Base-by-base conservation (phyloP, 805 yeast genomes). In the Ogataea wickerhamii region DNA sequence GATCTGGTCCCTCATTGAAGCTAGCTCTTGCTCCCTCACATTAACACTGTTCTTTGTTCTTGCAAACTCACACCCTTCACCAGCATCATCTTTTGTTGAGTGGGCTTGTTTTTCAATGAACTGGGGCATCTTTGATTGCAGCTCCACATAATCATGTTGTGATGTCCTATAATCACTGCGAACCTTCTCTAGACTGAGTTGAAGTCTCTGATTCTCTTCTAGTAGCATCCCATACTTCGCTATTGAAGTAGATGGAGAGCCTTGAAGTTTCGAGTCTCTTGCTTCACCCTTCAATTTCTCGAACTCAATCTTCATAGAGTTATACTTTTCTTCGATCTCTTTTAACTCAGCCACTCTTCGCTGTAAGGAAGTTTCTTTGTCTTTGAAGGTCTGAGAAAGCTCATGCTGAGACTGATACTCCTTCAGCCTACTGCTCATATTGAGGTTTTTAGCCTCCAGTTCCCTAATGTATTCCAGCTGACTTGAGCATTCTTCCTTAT, bases 401-500 rank as follows among this genome's bases (percentile, higher is more conserved):
- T 60, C 56, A 43, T 74, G 64, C 41, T 68, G 67, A 43, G 73
- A 59, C 44, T 74, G 73, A 18, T 77, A 61, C 7, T 66, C 62
- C 44, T 70, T 70, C 40, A 82, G 67, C 27, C 76, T 71, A 42
- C 68, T 73, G 17, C 76, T 62, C 51, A 81, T 78, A 6, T 69
- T 62, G 36, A 78, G 61, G 43, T 76, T 73, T 44, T 73, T 71
- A 4, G 67, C 64, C 44, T 81, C 87, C 41, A 73, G 50, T 28
- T 66, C 68, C 47, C 68, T 61, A 30, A 73, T 56, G 45, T 72
- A 67, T 18, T 63, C 55, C 27, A 73, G 48, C 49, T 76, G 80
- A 19, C 67, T 56, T 18, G 30, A 41, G 39, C 52, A 61, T 55
- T 46, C 61, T 43, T 28, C 49, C 44, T 56, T 63, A 38, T 54